Percentiles rank a stretch among this genome's conserved stretches.
Evolutionary conservation across 1,139 yeast genomes (phyloP).

Genomic region (Lodderomyces margitis): DNA sequence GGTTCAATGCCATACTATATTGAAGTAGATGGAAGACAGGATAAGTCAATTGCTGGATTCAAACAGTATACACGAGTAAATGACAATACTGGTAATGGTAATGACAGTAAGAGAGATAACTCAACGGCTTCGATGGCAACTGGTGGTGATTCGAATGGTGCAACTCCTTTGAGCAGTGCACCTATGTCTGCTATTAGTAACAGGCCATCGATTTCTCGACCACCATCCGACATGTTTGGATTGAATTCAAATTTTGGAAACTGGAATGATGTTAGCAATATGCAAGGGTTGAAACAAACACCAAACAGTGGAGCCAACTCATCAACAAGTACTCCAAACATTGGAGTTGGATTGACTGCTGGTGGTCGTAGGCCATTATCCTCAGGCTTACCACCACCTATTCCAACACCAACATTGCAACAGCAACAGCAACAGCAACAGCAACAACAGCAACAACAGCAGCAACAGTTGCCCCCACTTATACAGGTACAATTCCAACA

Average conservation of each 20-base stretch:
- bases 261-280: slow-evolving; percentile 6
- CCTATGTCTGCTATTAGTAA: not conserved
- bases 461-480: not conserved
- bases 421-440: slow-evolving; percentile 9
- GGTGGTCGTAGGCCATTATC: slow-evolving; percentile 4
- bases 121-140: not conserved
- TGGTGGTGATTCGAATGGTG: not conserved
- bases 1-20: slow-evolving; percentile 28
- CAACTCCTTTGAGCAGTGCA: slow-evolving; percentile 1
- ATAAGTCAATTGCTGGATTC: slow-evolving; percentile 8
- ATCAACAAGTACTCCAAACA: slow-evolving; percentile 2
- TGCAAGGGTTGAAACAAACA: slow-evolving; percentile 5
- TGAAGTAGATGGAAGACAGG: slow-evolving; percentile 21
- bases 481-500: slow-evolving; percentile 5
- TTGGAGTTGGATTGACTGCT: not conserved
- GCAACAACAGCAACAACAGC: slow-evolving; percentile 4
- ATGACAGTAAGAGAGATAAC: not conserved
- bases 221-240: slow-evolving; percentile 7
- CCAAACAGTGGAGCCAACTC: slow-evolving; percentile 1
- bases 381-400: slow-evolving; percentile 7
- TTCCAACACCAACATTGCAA: slow-evolving; percentile 8
- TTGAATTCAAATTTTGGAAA: slow-evolving; percentile 6
- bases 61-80: slow-evolving; percentile 2
- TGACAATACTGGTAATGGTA: not conserved
- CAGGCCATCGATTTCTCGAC: slow-evolving; percentile 3